Conservation (phyloP, 306 rosid genomes). For the Senna siamea region DNA sequence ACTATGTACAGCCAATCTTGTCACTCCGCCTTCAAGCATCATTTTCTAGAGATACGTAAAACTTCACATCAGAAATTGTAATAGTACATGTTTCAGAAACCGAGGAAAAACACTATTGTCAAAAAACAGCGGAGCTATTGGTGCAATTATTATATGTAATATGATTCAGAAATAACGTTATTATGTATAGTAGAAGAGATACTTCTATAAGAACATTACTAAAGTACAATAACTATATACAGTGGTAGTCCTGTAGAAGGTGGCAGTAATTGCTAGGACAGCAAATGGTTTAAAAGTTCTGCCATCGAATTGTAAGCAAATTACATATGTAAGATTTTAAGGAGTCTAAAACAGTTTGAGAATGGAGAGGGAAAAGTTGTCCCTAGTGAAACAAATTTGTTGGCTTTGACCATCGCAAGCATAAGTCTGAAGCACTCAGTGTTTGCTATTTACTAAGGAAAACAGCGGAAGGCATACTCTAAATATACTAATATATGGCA, state of each 20-base stretch:
- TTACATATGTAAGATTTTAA: neutral
- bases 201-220: too few relatives aligned
- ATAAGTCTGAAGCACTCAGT: neutral
- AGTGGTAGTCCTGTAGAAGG: neutral
- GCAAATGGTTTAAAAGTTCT: neutral
- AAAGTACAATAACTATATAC: too few relatives aligned
- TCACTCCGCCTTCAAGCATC: constrained; percentile 60
- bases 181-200: too few relatives aligned
- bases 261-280: constrained; percentile 11
- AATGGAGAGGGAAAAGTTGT: neutral
- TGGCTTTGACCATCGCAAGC: neutral
- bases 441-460: neutral
- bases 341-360: neutral
- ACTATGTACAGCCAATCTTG: constrained; percentile 67
- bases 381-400: constrained; percentile 7
- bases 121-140: neutral
- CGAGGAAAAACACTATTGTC: neutral
- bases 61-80: constrained; percentile 28
- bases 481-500: neutral
- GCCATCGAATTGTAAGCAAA: neutral
- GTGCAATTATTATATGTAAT: neutral
- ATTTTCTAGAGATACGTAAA: constrained; percentile 42
- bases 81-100: neutral
- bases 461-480: constrained; percentile 1
- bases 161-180: neutral